These are phyloP conservation scores for Phytophthora sojae DNA, from an alignment of 352 stramenopile genomes.

Conservation along the genomic window DNA sequence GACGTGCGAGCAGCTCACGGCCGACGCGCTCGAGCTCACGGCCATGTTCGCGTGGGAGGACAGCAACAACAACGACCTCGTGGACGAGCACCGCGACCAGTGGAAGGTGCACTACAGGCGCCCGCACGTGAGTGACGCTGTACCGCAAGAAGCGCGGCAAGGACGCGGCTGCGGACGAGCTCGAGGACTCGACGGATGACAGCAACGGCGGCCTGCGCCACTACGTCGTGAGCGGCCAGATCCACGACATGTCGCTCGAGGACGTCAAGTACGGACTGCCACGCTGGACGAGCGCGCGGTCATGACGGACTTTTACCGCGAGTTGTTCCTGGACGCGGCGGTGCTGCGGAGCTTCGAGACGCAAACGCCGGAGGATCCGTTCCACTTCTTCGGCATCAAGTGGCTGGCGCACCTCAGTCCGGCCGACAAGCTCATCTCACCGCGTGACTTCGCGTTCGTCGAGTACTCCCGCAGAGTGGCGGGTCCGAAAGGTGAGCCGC, in stretches of 20 bases:
- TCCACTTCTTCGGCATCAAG: constrained; percentile 63
- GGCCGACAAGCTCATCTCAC: constrained; percentile 59
- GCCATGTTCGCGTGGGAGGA: constrained; percentile 65
- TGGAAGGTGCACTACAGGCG: constrained; percentile 67
- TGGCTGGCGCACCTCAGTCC: constrained; percentile 55
- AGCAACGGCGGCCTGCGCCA: constrained; percentile 41
- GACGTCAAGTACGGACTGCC: constrained; percentile 62
- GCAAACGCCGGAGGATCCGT: constrained; percentile 46
- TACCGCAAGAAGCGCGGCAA: constrained; percentile 57
- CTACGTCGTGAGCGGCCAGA: constrained; percentile 55
- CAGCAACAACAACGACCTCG: constrained; percentile 51
- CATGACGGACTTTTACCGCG: constrained; percentile 52
- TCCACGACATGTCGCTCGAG: constrained; percentile 56
- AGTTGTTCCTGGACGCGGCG: constrained; percentile 54
- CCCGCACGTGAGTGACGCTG: constrained; percentile 58
- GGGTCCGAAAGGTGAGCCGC: constrained; percentile 42
- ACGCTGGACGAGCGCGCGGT: constrained; percentile 56
- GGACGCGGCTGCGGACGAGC: constrained; percentile 15
- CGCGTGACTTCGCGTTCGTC: constrained; percentile 57
- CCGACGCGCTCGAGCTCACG: constrained; percentile 56
- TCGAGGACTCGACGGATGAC: constrained; percentile 19
- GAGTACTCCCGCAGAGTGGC: constrained; percentile 50
- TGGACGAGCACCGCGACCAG: constrained; percentile 38
- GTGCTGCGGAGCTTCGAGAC: constrained; percentile 49
- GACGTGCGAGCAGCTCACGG: constrained; percentile 57